Evolutionary conservation across 2,329 filamentous ascomycete genomes (phyloP), one percentile per base, ranked within the genome.

Genomic region (Incumbomyces delicatus): DNA sequence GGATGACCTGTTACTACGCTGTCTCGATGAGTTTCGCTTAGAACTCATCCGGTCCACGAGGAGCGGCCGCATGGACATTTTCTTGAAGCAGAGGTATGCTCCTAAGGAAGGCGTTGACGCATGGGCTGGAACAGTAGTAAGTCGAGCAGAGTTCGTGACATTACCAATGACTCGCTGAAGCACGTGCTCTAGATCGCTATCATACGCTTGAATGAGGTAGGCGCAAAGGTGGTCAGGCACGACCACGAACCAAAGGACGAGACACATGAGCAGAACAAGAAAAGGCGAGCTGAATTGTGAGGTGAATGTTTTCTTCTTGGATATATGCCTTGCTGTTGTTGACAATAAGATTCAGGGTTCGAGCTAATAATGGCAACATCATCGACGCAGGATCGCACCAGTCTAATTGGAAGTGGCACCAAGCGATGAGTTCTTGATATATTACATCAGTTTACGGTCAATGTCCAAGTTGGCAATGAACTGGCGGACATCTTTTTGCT

Each of bases 31-130:
- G 14, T 46, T 46, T 35, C 34, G 29, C n/a, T 18, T 40, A 14
- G 12, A 34, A 16, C 39, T 46, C 20, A 30, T 46, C 7, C 18
- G 32, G 17, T 7, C 30, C 18, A 17, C 39, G 27, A 32, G 43
- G 31, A 30, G n/a, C 14, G 14, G 43, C 20, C 38, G 43, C 18
- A 3, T 46, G 17, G 36, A 39, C 13, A 34, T 46, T 3, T 13
- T 46, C 7, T 14, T 46, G 10, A 46, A 11, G 13, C 43, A 46
- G 43, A 29, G 16, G n/a, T 46, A 39, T 39, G 27, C 20, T 32
- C 17, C 20, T 5, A 42, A 31, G n/a, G 39, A 42, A 18, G 39
- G 12, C 13, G 7, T 13, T 13, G 18, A 42, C 6, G 27, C n/a
- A 6, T 31, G 27, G 27, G n/a, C 13, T 42, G 39, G 39, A 10